Evolutionary conservation across 768 basidiomycete genomes (phyloP), one percentile per base, ranked within the genome.

Genomic region (Macrolepiota albuminosa): DNA sequence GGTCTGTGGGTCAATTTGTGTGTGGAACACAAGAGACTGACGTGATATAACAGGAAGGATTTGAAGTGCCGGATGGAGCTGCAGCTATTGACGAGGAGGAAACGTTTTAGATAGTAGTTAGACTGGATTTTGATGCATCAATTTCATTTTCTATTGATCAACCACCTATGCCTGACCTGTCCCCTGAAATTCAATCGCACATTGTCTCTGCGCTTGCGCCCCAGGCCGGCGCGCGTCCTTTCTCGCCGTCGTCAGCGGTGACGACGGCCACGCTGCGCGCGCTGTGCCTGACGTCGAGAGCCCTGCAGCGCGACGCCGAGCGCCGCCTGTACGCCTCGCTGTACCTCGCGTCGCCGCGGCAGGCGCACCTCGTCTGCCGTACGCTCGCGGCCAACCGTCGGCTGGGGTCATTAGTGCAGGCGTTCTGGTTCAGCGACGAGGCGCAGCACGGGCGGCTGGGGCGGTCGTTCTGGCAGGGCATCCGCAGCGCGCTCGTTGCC

Each of bases 11-110:
- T 40, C 4, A 40, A 4, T 6, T 6, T 10, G 3, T 6, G 4
- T 1, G 16, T 6, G 40, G 18, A 5, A 18, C 16, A 2, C 3
- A 29, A 4, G 16, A 18, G 40, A 36, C 51, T 37, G 21, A 36
- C 31, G 3, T 9, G 14, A 14, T 57, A 36, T 34, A 59, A 21
- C 73, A 96, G 94, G 94, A 95, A 13, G 95, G 94, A 56, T 95
- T 95, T 66, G 95, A 95, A 69, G 92, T 95, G 13, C 93, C 94
- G 3, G 91, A 93, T 8, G 79, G 61, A 48, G 72, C 67, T 36
- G 78, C 68, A 36, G 64, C 73, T 0, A 80, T 79, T 26, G 91
- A 91, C 56, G 91, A 94, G 72, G 91, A 93, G 73, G 90, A 93
- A 76, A 91, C 89, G 46, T 88, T 88, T 71, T 88, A 69, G 58